Evolutionary conservation across 805 yeast genomes (phyloP).

Genomic region (Wickerhamomyces xylosicus): DNA sequence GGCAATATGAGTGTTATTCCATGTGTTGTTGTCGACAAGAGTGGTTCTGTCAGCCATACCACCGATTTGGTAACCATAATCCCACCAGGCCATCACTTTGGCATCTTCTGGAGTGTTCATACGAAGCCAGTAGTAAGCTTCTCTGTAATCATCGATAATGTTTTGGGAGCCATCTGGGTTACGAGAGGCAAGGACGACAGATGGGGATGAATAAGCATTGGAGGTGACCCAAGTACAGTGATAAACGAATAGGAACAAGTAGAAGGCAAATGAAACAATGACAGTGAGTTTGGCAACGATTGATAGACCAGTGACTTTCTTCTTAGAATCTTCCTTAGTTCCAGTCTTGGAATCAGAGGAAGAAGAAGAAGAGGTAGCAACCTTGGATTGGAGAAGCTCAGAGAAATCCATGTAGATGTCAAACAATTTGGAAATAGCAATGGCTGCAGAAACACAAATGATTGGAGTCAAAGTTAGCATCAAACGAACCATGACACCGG

Average conservation of each 20-base stretch:
- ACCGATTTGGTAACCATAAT: constrained; percentile 98
- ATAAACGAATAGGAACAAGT: constrained; percentile 71
- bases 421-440: constrained; percentile 76
- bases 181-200: constrained; percentile 83
- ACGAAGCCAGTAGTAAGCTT: constrained; percentile 97
- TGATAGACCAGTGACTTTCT: constrained; percentile 8
- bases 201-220: constrained; percentile 93
- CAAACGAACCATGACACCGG: constrained; percentile 98
- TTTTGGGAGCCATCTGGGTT: constrained; percentile 77
- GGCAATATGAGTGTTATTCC: constrained; percentile 99
- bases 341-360: constrained; percentile 2
- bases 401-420: constrained; percentile 71
- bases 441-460: constrained; percentile 86
- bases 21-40: constrained; percentile 94
- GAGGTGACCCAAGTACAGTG: constrained; percentile 98
- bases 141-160: constrained; percentile 93
- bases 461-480: constrained; percentile 96
- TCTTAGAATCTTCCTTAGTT: constrained; percentile 5
- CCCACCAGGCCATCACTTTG: constrained; percentile 99
- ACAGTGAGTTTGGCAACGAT: constrained; percentile 53
- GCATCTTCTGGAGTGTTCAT: constrained; percentile 97
- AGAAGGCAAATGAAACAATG: constrained; percentile 55
- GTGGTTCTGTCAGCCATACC: constrained; percentile 99
- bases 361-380: constrained; percentile 6
- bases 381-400: constrained; percentile 13